Evolutionary conservation across 164 flowering plant species (phyloP).

Genomic region (Vitis vinifera): DNA sequence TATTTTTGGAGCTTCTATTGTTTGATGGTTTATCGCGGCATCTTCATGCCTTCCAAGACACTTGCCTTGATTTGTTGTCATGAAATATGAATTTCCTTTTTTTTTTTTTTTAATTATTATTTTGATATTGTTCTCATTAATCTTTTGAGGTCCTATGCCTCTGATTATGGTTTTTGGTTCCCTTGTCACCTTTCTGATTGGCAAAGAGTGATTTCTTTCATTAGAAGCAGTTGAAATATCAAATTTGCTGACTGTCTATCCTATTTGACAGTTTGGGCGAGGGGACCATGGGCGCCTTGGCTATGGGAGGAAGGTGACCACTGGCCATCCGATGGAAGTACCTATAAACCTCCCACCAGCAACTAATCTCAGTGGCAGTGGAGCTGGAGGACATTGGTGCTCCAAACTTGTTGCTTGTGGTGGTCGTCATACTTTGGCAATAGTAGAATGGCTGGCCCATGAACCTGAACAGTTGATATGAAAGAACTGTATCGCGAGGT

Average conservation of each 20-base stretch:
- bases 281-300: conserved; percentile 99
- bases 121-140: too few relatives aligned
- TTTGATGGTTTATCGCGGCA: too few relatives aligned
- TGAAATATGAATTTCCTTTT: too few relatives aligned
- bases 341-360: conserved; percentile 72
- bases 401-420: conserved; percentile 93
- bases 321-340: conserved; percentile 94
- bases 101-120: too few relatives aligned
- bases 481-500: background rate
- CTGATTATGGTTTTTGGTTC: background rate
- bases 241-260: background rate
- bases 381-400: conserved; percentile 62
- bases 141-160: too few relatives aligned
- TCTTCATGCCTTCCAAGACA: too few relatives aligned
- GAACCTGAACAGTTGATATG: conserved; percentile 2
- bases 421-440: conserved; percentile 96
- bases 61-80: too few relatives aligned
- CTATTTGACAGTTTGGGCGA: conserved; percentile 77
- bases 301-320: conserved; percentile 82
- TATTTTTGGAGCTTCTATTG: too few relatives aligned
- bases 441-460: conserved; percentile 61
- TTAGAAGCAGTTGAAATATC: too few relatives aligned
- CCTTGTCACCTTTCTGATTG: too few relatives aligned
- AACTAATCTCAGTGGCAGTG: conserved; percentile 21
- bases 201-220: background rate